Conservation (phyloP, 2,329 filamentous ascomycete species). For the Coniochaeta sp. region DNA sequence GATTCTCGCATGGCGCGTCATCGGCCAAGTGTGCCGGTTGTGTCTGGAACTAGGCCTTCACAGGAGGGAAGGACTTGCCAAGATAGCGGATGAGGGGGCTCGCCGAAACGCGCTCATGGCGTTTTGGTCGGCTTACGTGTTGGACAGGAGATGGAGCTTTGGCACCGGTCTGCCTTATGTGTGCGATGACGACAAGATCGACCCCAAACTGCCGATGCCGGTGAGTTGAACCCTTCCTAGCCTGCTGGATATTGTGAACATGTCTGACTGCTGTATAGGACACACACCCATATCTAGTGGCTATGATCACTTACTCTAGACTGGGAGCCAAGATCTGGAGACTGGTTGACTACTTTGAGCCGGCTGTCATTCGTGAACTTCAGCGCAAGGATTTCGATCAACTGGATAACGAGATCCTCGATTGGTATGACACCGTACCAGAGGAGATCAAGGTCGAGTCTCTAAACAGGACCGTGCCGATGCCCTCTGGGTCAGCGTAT, state of each 20-base stretch:
- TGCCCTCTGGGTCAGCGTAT: slow-evolving; percentile 50
- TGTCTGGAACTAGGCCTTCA: slow-evolving; percentile 81
- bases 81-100: slow-evolving; percentile 61
- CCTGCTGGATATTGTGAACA: background rate
- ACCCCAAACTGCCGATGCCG: slow-evolving; percentile 69
- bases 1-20: slow-evolving; percentile 76
- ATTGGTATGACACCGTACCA: slow-evolving; percentile 77
- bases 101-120: slow-evolving; percentile 60
- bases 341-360: slow-evolving; percentile 63
- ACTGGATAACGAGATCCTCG: slow-evolving; percentile 74
- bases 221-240: slow-evolving; percentile 37
- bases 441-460: slow-evolving; percentile 50
- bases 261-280: slow-evolving; percentile 24
- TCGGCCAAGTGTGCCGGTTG: slow-evolving; percentile 73
- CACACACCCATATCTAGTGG: slow-evolving; percentile 62
- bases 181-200: slow-evolving; percentile 78
- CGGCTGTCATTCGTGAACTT: slow-evolving; percentile 52
- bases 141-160: slow-evolving; percentile 84
- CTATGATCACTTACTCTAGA: slow-evolving; percentile 78
- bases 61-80: slow-evolving; percentile 63
- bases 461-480: slow-evolving; percentile 49
- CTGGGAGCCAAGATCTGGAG: slow-evolving; percentile 84
- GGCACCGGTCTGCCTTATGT: slow-evolving; percentile 84
- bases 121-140: slow-evolving; percentile 81
- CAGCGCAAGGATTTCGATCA: slow-evolving; percentile 69